Base-by-base conservation (phyloP, 2,329 filamentous ascomycete species). In the Aurifilum marmelostoma region DNA sequence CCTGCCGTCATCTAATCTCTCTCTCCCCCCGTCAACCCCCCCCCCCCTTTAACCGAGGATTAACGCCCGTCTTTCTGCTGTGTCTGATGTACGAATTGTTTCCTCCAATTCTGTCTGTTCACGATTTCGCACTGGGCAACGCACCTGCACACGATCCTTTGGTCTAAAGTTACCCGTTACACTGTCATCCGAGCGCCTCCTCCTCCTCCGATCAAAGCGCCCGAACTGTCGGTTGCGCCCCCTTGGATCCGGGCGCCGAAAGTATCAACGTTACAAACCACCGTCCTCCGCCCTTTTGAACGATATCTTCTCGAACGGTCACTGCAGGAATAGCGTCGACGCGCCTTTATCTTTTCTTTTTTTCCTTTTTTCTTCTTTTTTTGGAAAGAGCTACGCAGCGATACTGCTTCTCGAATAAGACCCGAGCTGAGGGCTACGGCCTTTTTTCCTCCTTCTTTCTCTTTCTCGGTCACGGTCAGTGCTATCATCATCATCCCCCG, bases 81-180 rank as follows among this genome's bases (percentile, higher is more conserved):
- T 65, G 65, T 69, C 65, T 67, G 68, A 67, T 65, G 65, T 69
- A 66, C 69, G 63, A 70, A 63, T 69, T 67, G 67, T 67, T 69
- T 62, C 62, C 54, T 39, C 58, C 69, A 43, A 61, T 63, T 63
- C 43, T 65, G 60, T 54, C 43, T 67, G 54, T 27, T 50, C 34
- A 60, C 64, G 39, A n/a, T 39, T 32, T 63, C 27, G 24, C 6
- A 27, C 41, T 21, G 59, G 61, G 29, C n/a, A 39, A 47, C 61
- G 37, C 37, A 43, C 54, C 56, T 50, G 27, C 43, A 60, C 32
- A 65, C 63, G 63, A 41, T 7, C 47, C 63, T 54, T 27, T 47
- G 39, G 69, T 61, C 29, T 66, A 43, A 63, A 67, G 63, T 66
- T 43, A 41, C 64, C 64, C 59, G 66, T 65, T 64, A 18, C 43